phyloP scores from a whole-genome alignment of 2,329 filamentous ascomycete species.

The Hypoxylon sp. region DNA sequence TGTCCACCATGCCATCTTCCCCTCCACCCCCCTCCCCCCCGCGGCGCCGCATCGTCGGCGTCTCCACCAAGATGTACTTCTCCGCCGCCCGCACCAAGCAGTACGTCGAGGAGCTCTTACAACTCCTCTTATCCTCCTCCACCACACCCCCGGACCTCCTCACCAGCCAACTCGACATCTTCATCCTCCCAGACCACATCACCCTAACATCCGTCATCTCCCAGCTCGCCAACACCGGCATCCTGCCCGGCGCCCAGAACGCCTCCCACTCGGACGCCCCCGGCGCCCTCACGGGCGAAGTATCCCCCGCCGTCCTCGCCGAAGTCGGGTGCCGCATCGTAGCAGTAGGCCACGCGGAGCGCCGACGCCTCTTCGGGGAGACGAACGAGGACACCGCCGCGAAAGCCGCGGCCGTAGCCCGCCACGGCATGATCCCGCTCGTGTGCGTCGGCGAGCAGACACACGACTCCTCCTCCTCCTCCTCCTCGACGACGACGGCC shows the following conservation, averaged over 20 bases:
- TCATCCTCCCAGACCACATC: slow-evolving; percentile 82
- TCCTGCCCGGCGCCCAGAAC: slow-evolving; percentile 81
- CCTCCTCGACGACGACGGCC: slow-evolving; percentile 68
- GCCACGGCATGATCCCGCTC: slow-evolving; percentile 79
- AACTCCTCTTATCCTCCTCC: slow-evolving; percentile 54
- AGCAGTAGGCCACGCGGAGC: slow-evolving; percentile 85
- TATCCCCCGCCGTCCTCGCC: slow-evolving; percentile 75
- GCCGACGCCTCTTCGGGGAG: slow-evolving; percentile 77
- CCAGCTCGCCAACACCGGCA: slow-evolving; percentile 58
- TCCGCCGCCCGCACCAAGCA: slow-evolving; percentile 70
- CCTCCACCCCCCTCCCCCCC: slow-evolving; percentile 25
- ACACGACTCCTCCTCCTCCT: slow-evolving; percentile 42
- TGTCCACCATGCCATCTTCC: too few relatives aligned
- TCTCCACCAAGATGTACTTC: slow-evolving; percentile 86
- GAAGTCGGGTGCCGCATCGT: slow-evolving; percentile 78
- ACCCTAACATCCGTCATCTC: slow-evolving; percentile 67
- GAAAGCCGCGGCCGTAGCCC: slow-evolving; percentile 76
- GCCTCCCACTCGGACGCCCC: slow-evolving; percentile 74
- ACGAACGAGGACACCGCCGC: slow-evolving; percentile 74
- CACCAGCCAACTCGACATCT: slow-evolving; percentile 60
- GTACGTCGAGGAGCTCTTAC: slow-evolving; percentile 64
- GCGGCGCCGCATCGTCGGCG: slow-evolving; percentile 74
- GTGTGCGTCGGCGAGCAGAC: slow-evolving; percentile 83
- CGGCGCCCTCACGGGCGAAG: slow-evolving; percentile 82
- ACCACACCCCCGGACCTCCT: slow-evolving; percentile 42